Base-by-base conservation (phyloP, 225 moss, liverwort and hornwort genomes). In the Climacium dendroides region DNA sequence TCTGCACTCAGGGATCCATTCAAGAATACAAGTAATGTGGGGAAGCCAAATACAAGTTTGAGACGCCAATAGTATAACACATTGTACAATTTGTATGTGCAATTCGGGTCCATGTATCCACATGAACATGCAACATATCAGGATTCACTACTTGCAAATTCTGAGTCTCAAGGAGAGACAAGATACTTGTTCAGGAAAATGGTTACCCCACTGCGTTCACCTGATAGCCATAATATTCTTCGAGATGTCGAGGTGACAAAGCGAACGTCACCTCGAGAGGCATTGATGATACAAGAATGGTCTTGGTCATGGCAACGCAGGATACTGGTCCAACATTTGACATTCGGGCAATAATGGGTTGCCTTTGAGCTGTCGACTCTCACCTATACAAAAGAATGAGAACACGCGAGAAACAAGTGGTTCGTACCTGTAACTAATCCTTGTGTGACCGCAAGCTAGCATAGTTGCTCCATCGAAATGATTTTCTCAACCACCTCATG, bases 391-490 rank as follows among this genome's bases (percentile, higher is more conserved):
- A 82, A 85, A 62, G 85, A 87, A 89, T 85, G 87, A 90, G 86
- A 78, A 77, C 65, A 71, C 47, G 86, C 83, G 43, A 60, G 29
- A 86, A 23, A 86, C 25, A 63, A 57, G 71, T 35, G 83, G 77
- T 79, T 57, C 57, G 84, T 74, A 88, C 81, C 82, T 90, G 65
- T 54, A 54, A 47, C 78, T 90, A 90, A 90, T 87, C 85, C 74
- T 74, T 89, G 23, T 87, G 89, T 78, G 88, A 88, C 76, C 91
- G 82, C 88, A 92, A 91, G 89, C 89, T 91, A 5, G 91, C 67
- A 64, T 92, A 89, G 76, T 79, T 91, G 83, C 89, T 80, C 89
- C 89, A 92, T 70, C 86, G 89, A 81, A 92, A 92, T 54, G 91
- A 58, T 71, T 89, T 91, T 59, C 91, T 87, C 80, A 89, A 85